Evolutionary conservation across 305 asterid genomes (phyloP), one percentile per base, ranked within the genome.

Genomic region (Plantago rigida): DNA sequence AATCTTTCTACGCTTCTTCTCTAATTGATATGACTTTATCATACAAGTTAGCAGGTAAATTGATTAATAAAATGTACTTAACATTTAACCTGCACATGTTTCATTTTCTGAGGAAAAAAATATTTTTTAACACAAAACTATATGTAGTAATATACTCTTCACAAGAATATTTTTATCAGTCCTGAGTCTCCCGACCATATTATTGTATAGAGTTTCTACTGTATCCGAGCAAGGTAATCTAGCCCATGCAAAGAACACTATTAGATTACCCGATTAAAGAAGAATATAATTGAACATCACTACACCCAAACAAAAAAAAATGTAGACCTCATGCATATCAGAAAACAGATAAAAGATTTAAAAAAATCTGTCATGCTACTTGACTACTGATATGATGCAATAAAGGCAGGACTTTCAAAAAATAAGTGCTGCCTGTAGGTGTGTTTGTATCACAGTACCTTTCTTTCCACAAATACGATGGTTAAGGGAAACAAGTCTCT

Each of bases 391-490:
- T 54, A 65, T 47, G 50, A 51, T 17, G 50, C 51, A 60, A 14
- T 62, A 26, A 14, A 31, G 64, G 51, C 62, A 29, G 34, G 36
- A 47, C 63, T 47, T 11, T 13, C 19, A 17, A 63, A 62, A 58
- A 60, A 67, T 60, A 51, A 34, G 55, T 5, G 44, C 44, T 4
- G 44, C 10, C 11, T 36, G 44, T 36, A 8, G 44, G 44, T 8
- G 44, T 29, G 55, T 50, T 59, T 53, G 61, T 26, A 53, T 54
- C 51, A 63, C 13, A 57, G 71, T 78, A 89, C 97, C 95, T 89
- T 89, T 51, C 97, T 79, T 74, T 89, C 97, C 69, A 89, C 97
- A 80, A 89, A 89, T 62, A 89, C 95, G 67, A 89, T 86, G 71
- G 97, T 84, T 87, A 89, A 76, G 68, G 97, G 89, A 72, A 82